phyloP scores from a whole-genome alignment of 331 rosid genomes.

The Acacia concinna region DNA sequence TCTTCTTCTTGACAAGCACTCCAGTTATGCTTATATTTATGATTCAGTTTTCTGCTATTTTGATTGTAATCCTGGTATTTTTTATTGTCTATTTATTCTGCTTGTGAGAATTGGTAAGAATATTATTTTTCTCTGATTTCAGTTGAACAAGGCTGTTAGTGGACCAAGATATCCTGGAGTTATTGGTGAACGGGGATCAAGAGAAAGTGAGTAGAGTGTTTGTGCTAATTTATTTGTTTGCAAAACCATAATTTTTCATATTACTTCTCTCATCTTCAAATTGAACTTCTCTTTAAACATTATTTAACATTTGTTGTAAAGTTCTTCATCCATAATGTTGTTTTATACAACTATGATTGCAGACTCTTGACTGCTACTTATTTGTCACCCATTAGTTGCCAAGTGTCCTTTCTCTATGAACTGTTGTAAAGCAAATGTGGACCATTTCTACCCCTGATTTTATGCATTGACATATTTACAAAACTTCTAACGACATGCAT shows the following conservation, averaged over 20 bases:
- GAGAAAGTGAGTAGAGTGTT: constrained; percentile 72
- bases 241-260: not conserved
- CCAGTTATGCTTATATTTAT: constrained; percentile 11
- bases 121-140: constrained; percentile 32
- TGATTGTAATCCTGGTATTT: constrained; percentile 18
- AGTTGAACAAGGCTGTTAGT: constrained; percentile 61
- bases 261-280: constrained; percentile 3
- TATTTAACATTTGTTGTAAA: constrained; percentile 1
- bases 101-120: constrained; percentile 5
- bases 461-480: not conserved
- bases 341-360: constrained; percentile 12
- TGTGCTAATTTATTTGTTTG: constrained; percentile 5
- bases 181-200: constrained; percentile 71
- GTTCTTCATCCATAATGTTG: not conserved
- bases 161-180: constrained; percentile 66
- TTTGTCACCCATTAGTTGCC: not conserved
- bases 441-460: not conserved
- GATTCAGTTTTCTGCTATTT: constrained; percentile 7
- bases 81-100: constrained; percentile 1
- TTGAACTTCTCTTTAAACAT: not conserved
- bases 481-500: too few species aligned
- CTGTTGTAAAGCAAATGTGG: not conserved
- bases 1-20: constrained; percentile 8
- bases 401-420: not conserved
- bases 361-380: not conserved